Conservation (phyloP, 2,329 filamentous ascomycete species). For the Ceratocystis papillata region DNA sequence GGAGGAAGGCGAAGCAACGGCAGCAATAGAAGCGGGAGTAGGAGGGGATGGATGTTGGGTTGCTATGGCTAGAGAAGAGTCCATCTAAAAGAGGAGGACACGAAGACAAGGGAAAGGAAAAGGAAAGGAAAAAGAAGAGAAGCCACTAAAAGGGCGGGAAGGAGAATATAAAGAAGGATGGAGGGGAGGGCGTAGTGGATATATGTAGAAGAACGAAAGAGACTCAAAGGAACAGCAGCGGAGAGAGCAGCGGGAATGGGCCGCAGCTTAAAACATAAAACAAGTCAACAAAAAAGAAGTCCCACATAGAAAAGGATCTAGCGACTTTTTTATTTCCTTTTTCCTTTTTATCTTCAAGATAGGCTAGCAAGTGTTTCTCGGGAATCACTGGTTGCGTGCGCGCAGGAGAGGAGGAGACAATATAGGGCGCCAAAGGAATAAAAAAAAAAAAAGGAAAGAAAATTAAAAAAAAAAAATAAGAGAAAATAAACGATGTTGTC, state of each 20-base stretch:
- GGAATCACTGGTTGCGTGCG: constrained; percentile 6
- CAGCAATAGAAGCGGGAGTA: constrained; percentile 10
- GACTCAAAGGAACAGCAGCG: neutral
- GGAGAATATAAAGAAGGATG: constrained; percentile 7
- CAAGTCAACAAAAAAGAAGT: constrained; percentile 10
- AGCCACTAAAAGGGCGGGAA: neutral
- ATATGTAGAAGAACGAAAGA: neutral
- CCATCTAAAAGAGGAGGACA: constrained; percentile 18
- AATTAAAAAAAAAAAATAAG: constrained; percentile 9
- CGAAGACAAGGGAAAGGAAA: constrained; percentile 5
- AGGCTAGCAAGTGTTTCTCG: neutral
- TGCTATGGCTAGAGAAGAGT: constrained; percentile 19
- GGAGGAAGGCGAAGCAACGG: neutral
- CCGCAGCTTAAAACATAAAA: constrained; percentile 19
- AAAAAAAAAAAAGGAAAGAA: constrained; percentile 14
- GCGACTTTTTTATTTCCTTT: constrained; percentile 5
- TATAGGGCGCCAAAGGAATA: constrained; percentile 16
- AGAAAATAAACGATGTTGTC: no score
- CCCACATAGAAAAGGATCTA: constrained; percentile 12
- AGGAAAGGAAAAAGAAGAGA: neutral
- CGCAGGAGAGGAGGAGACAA: constrained; percentile 3
- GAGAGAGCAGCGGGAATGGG: constrained; percentile 15
- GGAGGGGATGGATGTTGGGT: constrained; percentile 1
- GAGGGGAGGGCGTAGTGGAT: constrained; percentile 2
- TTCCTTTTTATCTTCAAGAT: neutral